Conservation (phyloP, 2,329 filamentous ascomycete species). For the Cladosporium sphaerospermum region DNA sequence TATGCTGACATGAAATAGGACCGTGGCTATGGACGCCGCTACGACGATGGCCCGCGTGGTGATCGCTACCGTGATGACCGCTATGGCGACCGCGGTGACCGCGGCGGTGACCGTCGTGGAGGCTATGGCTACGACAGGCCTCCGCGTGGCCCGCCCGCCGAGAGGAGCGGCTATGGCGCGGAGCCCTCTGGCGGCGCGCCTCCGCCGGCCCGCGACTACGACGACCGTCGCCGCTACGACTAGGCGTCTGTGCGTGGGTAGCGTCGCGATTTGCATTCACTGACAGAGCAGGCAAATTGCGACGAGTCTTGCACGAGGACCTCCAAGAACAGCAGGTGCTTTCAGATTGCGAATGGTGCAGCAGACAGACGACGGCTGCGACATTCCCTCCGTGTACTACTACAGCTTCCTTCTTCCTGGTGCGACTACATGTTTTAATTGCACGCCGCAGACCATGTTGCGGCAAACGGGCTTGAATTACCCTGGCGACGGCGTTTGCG, state of each 20-base stretch:
- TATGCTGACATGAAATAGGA: slow-evolving; percentile 41
- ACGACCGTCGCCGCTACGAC: slow-evolving; percentile 29
- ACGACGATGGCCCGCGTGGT: slow-evolving; percentile 39
- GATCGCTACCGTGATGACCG: slow-evolving; percentile 20
- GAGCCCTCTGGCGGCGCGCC: slow-evolving; percentile 23
- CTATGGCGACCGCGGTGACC: slow-evolving; percentile 17
- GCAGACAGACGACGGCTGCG: slow-evolving; percentile 12
- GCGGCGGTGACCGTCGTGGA: slow-evolving; percentile 19
- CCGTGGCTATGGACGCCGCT: slow-evolving; percentile 52
- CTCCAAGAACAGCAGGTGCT: slow-evolving; percentile 13
- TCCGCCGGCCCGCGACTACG: slow-evolving; percentile 29
- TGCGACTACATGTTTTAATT: slow-evolving; percentile 32
- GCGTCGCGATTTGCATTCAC: neutral
- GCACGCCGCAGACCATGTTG: slow-evolving; percentile 11
- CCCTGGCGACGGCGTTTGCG: slow-evolving; percentile 12
- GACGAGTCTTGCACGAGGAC: slow-evolving; percentile 5
- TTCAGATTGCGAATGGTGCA: slow-evolving; percentile 14
- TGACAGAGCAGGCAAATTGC: slow-evolving; percentile 4
- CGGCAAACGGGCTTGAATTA: slow-evolving; percentile 24
- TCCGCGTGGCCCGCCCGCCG: slow-evolving; percentile 25
- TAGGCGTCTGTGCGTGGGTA: slow-evolving; percentile 17
- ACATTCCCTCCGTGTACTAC: slow-evolving; percentile 21
- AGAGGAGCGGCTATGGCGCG: slow-evolving; percentile 20
- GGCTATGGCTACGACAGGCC: slow-evolving; percentile 28
- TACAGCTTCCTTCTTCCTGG: slow-evolving; percentile 24